Percentiles rank a stretch among this genome's conserved stretches.
Conservation (phyloP, 768 basidiomycete species). For the Amanita pseudoporphyria region DNA sequence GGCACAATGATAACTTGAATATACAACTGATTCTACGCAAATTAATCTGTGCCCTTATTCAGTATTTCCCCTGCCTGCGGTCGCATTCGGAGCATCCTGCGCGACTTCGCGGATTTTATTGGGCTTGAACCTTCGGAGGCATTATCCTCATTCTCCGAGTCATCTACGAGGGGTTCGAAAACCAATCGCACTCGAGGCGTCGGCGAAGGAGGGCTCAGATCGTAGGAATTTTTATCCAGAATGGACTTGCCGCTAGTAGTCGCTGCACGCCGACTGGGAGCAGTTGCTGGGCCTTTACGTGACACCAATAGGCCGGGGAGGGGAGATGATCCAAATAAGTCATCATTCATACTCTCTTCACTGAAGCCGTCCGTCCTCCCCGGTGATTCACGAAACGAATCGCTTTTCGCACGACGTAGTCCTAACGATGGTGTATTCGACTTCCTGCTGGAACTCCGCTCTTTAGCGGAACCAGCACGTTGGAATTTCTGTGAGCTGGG, state of each 20-base stretch:
- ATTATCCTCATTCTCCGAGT: conserved; percentile 3
- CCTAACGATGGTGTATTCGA: not conserved
- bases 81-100: not conserved
- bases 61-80: not conserved
- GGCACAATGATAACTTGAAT: not conserved
- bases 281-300: not conserved
- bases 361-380: too few species aligned
- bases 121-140: not conserved
- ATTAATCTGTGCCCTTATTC: not conserved
- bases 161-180: not conserved
- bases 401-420: not conserved
- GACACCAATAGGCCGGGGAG: not conserved
- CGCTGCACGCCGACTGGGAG: not conserved
- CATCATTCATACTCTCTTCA: not conserved
- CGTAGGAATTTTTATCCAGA: not conserved
- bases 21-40: not conserved
- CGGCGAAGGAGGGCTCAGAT: not conserved
- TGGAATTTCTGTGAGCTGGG: not conserved
- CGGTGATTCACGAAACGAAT: not conserved
- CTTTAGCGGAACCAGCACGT: not conserved
- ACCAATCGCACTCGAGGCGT: not conserved
- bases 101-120: not conserved
- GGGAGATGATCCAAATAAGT: not conserved
- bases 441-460: not conserved
- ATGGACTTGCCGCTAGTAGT: not conserved